Percentiles rank a stretch among this genome's conserved stretches.
These are phyloP conservation scores for Mariannaea sp. DNA, from an alignment of 2,329 filamentous ascomycete genomes.

Conservation along the genomic window DNA sequence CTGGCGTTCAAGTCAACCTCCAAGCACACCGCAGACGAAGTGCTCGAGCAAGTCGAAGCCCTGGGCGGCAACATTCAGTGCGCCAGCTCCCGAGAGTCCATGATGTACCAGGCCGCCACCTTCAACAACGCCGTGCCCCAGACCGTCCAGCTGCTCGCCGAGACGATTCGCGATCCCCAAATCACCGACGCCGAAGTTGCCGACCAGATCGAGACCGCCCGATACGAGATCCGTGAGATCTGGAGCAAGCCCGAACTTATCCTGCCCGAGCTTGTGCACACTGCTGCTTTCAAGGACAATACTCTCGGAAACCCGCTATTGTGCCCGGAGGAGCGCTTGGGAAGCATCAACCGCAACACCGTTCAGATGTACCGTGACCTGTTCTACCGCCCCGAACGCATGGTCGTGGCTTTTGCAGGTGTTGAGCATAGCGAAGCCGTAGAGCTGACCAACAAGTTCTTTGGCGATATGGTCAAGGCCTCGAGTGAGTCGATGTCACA, in stretches of 20 bases:
- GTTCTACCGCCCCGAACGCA: slow-evolving; percentile 88
- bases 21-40: slow-evolving; percentile 73
- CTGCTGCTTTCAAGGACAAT: slow-evolving; percentile 94
- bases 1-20: slow-evolving; percentile 91
- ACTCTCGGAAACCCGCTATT: slow-evolving; percentile 92
- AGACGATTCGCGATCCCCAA: slow-evolving; percentile 85
- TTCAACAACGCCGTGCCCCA: slow-evolving; percentile 91
- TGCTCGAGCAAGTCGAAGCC: slow-evolving; percentile 85
- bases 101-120: slow-evolving; percentile 99
- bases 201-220: slow-evolving; percentile 86
- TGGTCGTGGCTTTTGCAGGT: slow-evolving; percentile 94
- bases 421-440: slow-evolving; percentile 83
- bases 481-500: slow-evolving; percentile 55
- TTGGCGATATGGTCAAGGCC: slow-evolving; percentile 85
- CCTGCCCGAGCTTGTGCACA: slow-evolving; percentile 91
- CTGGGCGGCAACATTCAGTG: slow-evolving; percentile 97
- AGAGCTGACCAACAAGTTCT: slow-evolving; percentile 78
- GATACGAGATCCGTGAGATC: slow-evolving; percentile 96
- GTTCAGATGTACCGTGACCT: slow-evolving; percentile 78
- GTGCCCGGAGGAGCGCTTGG: slow-evolving; percentile 83
- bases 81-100: slow-evolving; percentile 88
- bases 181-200: slow-evolving; percentile 87
- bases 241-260: slow-evolving; percentile 98
- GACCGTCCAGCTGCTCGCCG: slow-evolving; percentile 83
- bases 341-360: slow-evolving; percentile 72